Base-by-base conservation (phyloP, 805 yeast genomes). In the Saccharomycopsis amapae region DNA sequence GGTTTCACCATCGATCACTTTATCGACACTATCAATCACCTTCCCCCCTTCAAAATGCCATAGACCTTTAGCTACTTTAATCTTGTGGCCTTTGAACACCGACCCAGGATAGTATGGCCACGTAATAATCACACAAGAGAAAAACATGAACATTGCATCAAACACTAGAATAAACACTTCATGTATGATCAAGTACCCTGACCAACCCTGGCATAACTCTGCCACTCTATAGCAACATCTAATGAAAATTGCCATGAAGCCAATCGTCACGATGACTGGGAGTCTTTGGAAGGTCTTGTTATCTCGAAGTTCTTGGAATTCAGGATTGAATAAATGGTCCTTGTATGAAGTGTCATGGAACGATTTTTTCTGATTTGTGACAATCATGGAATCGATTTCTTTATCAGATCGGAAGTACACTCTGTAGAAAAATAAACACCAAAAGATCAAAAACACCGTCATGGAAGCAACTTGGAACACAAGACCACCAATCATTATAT, bases 401-500 rank as follows among this genome's bases (percentile, higher is more conserved):
- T 32, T 32, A 7, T 10, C 19, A 7, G 38, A 7, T 10, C 23
- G 10, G 19, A 35, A 35, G 23, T 35, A 35, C 19, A 73, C 62
- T 33, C 64, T 61, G 55, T 58, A 64, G 17, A 72, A 53, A 60
- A 84, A 76, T 43, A 67, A 65, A 31, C 61, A 57, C 65, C 75
- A 72, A 10, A 82, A 61, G 4, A 62, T 20, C 24, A 79, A 60
- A 59, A 85, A 87, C 1, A 79, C 45, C 2, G 72, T 55, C 81
- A 87, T 82, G 4, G 85, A 71, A 4, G 72, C 62, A 3, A 85
- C 88, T 63, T 87, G 96, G 56, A 81, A 69, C 0, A 79, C 81
- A 42, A 87, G 68, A 9, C 96, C 96, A 2, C 74, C 89, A 39
- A 85, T 73, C 80, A 87, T 82, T 37, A 82, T 60, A 57, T 78